Base-by-base conservation (phyloP, 1,139 yeast species). In the Lodderomyces parapsilosis region DNA sequence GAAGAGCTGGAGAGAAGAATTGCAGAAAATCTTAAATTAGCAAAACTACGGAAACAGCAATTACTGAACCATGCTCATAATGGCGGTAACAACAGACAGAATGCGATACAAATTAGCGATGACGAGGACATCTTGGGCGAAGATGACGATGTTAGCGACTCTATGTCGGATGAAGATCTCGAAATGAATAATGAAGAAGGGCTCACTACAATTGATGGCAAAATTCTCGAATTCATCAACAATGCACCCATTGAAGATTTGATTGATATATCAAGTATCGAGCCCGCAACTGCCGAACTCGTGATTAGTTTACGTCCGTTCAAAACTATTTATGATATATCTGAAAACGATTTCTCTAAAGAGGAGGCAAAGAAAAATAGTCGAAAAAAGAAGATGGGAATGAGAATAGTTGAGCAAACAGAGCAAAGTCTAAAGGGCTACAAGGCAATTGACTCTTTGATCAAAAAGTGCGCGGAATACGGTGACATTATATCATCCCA, bases 391-490 rank as follows among this genome's bases (percentile, higher is more conserved):
- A 73, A 85, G 2, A 76, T 80, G 39, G 96, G 97, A 8, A 84
- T 85, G 53, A 80, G 81, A 57, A 76, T 89, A 39, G 78, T 90
- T 20, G 96, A 87, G 48, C 84, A 78, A 27, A 78, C 89, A 6
- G 78, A 77, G 43, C 67, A 73, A 48, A 83, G 91, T 17, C 71
- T 93, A 51, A 80, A 81, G 54, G 99, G 99, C 3, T 94, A 93
- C 59, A 85, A 83, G 49, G 98, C 99, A 0, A 96, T 93, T 31
- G 98, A 93, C 56, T 85, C 95, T 19, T 71, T 94, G 52, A 88
- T 94, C 46, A 81, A 83, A 50, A 80, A 82, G 53, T 94, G 99
- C 66, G 82, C 91, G 10, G 78, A 79, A 23, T 83, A 87, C 51
- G 96, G 98, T 42, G 70, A 74, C 8, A 65, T 71, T 10, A 87